Base-by-base conservation (phyloP, 805 yeast species). In the Clavispora santaluciae region DNA sequence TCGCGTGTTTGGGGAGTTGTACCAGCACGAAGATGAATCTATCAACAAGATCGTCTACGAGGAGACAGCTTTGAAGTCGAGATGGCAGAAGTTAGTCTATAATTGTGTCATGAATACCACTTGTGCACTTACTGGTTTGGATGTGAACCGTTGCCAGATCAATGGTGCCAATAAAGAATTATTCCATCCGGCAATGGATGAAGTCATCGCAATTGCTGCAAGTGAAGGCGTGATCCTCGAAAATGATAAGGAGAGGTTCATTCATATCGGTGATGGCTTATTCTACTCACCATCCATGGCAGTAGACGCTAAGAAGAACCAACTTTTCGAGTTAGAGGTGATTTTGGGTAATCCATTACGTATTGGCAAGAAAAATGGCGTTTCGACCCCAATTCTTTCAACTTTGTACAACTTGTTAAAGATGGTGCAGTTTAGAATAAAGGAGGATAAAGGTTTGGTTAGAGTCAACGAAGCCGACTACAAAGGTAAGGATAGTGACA, bases 271-370 rank as follows among this genome's bases (percentile, higher is more conserved):
- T 11, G 73, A 68, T 45, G 54, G 52, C 2, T 38, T 48, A 11
- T 50, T 45, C 61, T 84, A 76, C 56, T 70, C 72, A 38, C 91
- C 91, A 2, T 82, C 89, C 4, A 84, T 84, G 91, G 63, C 75
- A 45, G 83, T 82, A 9, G 93, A 84, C 54, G 72, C 73, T 16
- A 64, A 75, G 38, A 80, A 82, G 48, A 78, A 80, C 20, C 81
- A 83, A 54, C 79, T 79, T 36, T 74, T 85, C 49, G 95, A 86
- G 59, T 60, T 80, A 22, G 89, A 85, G 53, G 83, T 76, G 17
- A 81, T 86, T 44, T 63, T 84, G 38, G 90, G 91, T 4, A 85
- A 81, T 52, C 46, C 53, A 69, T 83, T 83, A 38, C 59, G 59
- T 13, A 40, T 44, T 12, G 54, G 50, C 2, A 29, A 40, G 17